Evolutionary conservation across 2,329 filamentous ascomycete species (phyloP).

Genomic region (Delphinella strobiligena): DNA sequence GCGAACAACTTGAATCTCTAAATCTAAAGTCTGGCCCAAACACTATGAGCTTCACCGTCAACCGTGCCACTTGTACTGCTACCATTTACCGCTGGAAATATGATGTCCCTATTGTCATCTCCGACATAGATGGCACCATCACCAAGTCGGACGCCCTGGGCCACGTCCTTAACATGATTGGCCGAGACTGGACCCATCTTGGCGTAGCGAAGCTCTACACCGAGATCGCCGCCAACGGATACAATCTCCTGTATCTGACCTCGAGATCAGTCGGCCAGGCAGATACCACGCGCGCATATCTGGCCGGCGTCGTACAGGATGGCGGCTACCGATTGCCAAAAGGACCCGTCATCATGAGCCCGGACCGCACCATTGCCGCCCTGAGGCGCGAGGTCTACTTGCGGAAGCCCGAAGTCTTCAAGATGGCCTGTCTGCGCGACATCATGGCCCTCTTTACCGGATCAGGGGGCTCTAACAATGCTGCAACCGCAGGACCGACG

Average conservation of each 20-base stretch:
- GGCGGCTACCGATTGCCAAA: slow-evolving; percentile 70
- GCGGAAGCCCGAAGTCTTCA: slow-evolving; percentile 95
- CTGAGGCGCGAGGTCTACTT: slow-evolving; percentile 86
- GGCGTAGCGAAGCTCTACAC: slow-evolving; percentile 96
- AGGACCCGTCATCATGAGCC: slow-evolving; percentile 88
- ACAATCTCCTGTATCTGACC: slow-evolving; percentile 97
- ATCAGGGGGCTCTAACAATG: slow-evolving; percentile 21
- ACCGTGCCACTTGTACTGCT: slow-evolving; percentile 81
- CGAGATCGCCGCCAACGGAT: slow-evolving; percentile 88
- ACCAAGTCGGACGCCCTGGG: slow-evolving; percentile 61
- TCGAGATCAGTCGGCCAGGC: slow-evolving; percentile 88
- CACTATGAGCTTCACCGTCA: slow-evolving; percentile 90
- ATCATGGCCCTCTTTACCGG: slow-evolving; percentile 70
- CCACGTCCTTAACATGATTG: slow-evolving; percentile 92
- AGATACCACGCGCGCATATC: slow-evolving; percentile 78
- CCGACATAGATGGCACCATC: slow-evolving; percentile 96
- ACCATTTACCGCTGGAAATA: slow-evolving; percentile 91
- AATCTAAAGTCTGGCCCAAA: slow-evolving; percentile 78
- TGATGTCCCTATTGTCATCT: slow-evolving; percentile 89
- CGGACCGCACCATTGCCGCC: slow-evolving; percentile 88
- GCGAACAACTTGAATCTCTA: slow-evolving; percentile 82
- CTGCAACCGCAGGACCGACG: slow-evolving; percentile 2
- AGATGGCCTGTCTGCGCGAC: slow-evolving; percentile 94
- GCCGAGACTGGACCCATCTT: slow-evolving; percentile 93
- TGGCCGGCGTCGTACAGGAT: slow-evolving; percentile 82